These are phyloP conservation scores for Penicillium soppii DNA, from an alignment of 495 filamentous ascomycete species.

Conservation along the genomic window DNA sequence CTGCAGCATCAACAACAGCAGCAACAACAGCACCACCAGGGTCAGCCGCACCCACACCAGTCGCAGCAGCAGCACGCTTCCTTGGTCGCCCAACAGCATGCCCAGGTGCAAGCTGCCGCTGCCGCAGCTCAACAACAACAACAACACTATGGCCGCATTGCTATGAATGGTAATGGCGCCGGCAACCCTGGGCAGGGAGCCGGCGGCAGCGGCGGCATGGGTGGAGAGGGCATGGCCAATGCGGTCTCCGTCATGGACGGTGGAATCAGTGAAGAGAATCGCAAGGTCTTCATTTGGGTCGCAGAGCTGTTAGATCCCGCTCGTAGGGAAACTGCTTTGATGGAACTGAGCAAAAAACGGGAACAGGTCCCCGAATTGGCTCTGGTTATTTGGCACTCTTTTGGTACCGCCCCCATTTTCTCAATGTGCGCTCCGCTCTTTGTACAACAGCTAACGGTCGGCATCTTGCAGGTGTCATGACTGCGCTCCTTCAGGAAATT, in stretches of 20 bases:
- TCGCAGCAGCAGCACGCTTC: constrained; percentile 48
- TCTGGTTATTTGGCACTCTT: constrained; percentile 97
- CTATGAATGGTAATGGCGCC: constrained; percentile 56
- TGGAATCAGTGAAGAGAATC: constrained; percentile 82
- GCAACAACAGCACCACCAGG: constrained; percentile 65
- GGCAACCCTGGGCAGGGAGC: constrained; percentile 38
- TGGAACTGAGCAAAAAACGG: constrained; percentile 98
- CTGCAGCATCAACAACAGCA: constrained; percentile 66
- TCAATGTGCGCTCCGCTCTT: constrained; percentile 5
- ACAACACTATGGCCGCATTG: constrained; percentile 78
- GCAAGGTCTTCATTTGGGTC: constrained; percentile 88
- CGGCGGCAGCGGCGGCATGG: constrained; percentile 42
- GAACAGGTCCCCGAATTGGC: constrained; percentile 97
- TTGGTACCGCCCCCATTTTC: constrained; percentile 61
- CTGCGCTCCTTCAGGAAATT: constrained; percentile 94
- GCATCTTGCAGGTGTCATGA: constrained; percentile 82
- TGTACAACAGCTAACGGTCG: constrained; percentile 26
- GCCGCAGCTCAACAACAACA: constrained; percentile 73
- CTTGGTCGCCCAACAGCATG: constrained; percentile 54
- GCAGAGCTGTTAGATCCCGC: constrained; percentile 86
- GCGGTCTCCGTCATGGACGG: constrained; percentile 53
- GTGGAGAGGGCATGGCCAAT: constrained; percentile 51
- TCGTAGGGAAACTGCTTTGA: constrained; percentile 83
- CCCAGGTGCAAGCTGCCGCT: constrained; percentile 60
- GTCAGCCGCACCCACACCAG: constrained; percentile 57